Conservation (phyloP, 495 filamentous ascomycete genomes). For the Parathielavia appendiculata region DNA sequence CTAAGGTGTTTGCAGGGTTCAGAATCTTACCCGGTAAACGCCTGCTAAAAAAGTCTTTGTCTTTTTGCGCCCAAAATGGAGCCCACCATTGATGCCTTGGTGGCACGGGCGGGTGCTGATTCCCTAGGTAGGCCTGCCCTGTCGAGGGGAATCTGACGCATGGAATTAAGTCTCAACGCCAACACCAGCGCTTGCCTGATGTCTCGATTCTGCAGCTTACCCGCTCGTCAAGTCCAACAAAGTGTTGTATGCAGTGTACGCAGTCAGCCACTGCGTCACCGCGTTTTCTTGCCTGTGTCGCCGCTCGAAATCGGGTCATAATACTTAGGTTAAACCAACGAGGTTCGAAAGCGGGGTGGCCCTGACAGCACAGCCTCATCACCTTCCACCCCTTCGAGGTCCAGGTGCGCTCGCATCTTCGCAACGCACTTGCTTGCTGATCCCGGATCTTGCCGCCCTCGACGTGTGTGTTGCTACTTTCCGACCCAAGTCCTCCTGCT, state of each 20-base stretch:
- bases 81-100: too few species aligned
- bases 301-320: not conserved
- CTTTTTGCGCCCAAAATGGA: too few species aligned
- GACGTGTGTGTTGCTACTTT: constrained; percentile 10
- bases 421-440: constrained; percentile 6
- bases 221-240: not conserved
- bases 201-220: not conserved
- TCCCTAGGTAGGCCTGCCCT: too few species aligned
- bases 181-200: constrained; percentile 10
- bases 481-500: constrained; percentile 1
- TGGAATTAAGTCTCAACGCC: constrained; percentile 4
- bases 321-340: not conserved
- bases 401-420: constrained; percentile 12
- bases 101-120: not conserved
- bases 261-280: constrained; percentile 4
- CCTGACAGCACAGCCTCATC: constrained; percentile 34
- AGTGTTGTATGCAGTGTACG: not conserved
- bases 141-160: too few species aligned
- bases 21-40: too few species aligned
- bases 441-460: constrained; percentile 10
- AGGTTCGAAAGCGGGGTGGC: constrained; percentile 22
- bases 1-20: too few species aligned
- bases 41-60: too few species aligned
- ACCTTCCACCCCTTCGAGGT: constrained; percentile 16
- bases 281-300: not conserved